Percentiles rank a stretch among this genome's conserved stretches.
Conservation (phyloP, 2,329 filamentous ascomycete species). For the Chrysoporthe austroafricana region DNA sequence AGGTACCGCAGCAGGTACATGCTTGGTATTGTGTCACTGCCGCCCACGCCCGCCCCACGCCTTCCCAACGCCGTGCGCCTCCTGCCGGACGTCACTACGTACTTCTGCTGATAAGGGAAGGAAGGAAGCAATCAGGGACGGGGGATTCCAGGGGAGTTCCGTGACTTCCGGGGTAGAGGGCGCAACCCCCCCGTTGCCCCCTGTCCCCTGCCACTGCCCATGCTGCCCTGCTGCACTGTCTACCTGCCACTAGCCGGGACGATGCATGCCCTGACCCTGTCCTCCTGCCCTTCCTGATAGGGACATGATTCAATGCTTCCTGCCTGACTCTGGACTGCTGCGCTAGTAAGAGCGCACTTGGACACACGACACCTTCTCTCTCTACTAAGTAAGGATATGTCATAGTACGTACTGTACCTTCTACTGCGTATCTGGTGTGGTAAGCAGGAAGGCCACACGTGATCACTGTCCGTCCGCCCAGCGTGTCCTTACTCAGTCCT, state of each 20-base stretch:
- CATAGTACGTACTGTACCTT: no score
- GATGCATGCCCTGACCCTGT: not conserved
- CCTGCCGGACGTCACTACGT: not conserved
- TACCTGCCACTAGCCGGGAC: not conserved
- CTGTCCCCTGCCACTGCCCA: not conserved
- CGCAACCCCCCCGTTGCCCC: no score
- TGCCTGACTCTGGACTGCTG: no score
- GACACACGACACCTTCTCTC: not conserved
- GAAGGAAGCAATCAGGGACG: conserved; percentile 1
- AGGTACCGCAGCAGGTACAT: no score
- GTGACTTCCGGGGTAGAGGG: conserved; percentile 1
- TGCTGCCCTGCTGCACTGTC: not conserved
- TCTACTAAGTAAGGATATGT: no score
- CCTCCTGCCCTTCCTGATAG: conserved; percentile 3
- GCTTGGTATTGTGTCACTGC: not conserved
- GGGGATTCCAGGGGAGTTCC: not conserved
- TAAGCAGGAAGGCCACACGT: no score
- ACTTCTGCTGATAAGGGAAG: conserved; percentile 13
- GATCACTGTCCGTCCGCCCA: no score
- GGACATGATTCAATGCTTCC: not conserved
- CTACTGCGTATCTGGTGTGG: no score
- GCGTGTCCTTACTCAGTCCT: no score
- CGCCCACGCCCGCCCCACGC: not conserved
- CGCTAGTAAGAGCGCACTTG: no score
- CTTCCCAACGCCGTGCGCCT: not conserved